These are phyloP conservation scores for Venturia pyrina DNA, from an alignment of 2,329 filamentous ascomycete species.

Conservation along the genomic window DNA sequence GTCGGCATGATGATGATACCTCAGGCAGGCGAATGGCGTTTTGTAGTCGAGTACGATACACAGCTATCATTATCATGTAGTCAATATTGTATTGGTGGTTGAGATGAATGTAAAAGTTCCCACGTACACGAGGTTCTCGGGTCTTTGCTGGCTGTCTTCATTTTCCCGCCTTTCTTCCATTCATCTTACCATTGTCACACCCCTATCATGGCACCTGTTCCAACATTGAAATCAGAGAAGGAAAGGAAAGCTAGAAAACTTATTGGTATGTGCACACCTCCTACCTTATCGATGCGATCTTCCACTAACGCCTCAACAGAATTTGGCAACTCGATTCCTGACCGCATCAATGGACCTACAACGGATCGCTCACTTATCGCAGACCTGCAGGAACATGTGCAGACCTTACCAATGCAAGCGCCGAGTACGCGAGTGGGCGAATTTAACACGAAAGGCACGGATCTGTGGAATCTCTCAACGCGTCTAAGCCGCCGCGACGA, in stretches of 20 bases:
- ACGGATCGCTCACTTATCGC: background rate
- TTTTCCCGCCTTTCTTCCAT: background rate
- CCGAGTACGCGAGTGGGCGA: background rate
- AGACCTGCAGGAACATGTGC: conserved; percentile 2
- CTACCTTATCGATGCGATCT: background rate
- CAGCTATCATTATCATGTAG: conserved; percentile 2
- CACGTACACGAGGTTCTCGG: background rate
- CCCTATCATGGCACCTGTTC: conserved; percentile 20
- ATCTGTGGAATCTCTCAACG: conserved; percentile 59
- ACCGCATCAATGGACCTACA: background rate
- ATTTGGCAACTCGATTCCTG: background rate
- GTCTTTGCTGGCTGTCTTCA: background rate
- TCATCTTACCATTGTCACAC: background rate
- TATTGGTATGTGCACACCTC: conserved; percentile 19
- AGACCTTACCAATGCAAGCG: conserved; percentile 1
- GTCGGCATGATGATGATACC: conserved; percentile 4
- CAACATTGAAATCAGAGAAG: conserved; percentile 21
- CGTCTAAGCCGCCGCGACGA: conserved; percentile 27
- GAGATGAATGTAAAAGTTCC: background rate
- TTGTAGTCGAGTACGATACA: background rate
- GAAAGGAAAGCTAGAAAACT: conserved; percentile 26
- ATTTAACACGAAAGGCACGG: conserved; percentile 46
- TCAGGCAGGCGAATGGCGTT: background rate
- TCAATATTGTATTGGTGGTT: background rate
- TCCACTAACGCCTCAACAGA: background rate